These are phyloP conservation scores for Apiospora sp. DNA, from an alignment of 2,329 filamentous ascomycete genomes.

Conservation along the genomic window DNA sequence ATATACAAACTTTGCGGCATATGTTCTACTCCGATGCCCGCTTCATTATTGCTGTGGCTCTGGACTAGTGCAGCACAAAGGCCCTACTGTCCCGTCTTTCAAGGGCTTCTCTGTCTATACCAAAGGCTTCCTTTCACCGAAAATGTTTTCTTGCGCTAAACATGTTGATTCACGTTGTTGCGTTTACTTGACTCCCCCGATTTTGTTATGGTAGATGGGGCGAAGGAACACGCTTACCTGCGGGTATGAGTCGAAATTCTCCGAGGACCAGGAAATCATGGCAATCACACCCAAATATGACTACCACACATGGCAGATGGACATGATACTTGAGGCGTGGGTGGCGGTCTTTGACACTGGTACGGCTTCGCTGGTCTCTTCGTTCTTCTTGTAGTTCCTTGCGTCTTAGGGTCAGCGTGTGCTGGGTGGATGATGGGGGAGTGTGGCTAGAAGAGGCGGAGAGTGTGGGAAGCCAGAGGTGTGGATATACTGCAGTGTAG, in stretches of 20 bases:
- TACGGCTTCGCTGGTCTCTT: conserved; percentile 24
- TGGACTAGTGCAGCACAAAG: conserved; percentile 33
- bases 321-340: conserved; percentile 24
- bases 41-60: conserved; percentile 36
- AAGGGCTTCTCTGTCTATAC: conserved; percentile 41
- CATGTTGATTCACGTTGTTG: conserved; percentile 32
- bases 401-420: conserved; percentile 22
- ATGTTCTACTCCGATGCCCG: conserved; percentile 23
- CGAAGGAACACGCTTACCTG: conserved; percentile 33
- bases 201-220: conserved; percentile 46
- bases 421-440: conserved; percentile 14
- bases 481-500: conserved; percentile 23
- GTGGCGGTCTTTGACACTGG: conserved; percentile 21
- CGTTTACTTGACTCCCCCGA: conserved; percentile 39
- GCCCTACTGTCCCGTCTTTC: conserved; percentile 31
- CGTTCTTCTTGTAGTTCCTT: conserved; percentile 23
- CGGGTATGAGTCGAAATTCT: conserved; percentile 24
- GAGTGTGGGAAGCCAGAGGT: conserved; percentile 18
- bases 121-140: conserved; percentile 35
- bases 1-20: conserved; percentile 14
- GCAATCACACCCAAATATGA: conserved; percentile 3
- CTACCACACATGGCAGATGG: conserved; percentile 3
- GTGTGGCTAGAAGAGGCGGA: conserved; percentile 21
- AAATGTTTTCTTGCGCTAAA: conserved; percentile 24
- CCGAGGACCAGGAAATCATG: neutral